Conservation (phyloP, 306 rosid species). For the Cucumis melo region DNA sequence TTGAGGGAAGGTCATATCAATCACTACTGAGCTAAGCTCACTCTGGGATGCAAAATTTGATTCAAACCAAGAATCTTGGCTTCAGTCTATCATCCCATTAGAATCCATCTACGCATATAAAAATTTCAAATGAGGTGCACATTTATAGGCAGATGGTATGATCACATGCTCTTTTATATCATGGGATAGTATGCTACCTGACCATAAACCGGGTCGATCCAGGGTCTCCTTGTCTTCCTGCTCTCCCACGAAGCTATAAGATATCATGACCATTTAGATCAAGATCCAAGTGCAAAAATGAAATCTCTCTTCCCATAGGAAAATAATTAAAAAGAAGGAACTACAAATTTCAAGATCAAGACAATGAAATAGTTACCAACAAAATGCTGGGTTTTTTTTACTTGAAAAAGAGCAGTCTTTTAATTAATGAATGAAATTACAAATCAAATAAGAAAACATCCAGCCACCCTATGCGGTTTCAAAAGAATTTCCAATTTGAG, state of each 20-base stretch:
- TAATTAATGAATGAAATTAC: too few species aligned
- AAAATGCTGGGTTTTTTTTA: not conserved
- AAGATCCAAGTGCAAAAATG: slow-evolving; percentile 9
- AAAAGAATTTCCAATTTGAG: not conserved
- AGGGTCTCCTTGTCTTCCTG: slow-evolving; percentile 98
- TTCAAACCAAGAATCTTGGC: not conserved
- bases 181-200: slow-evolving; percentile 40
- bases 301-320: not conserved
- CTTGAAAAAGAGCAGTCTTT: too few species aligned
- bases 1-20: too few species aligned
- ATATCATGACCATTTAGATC: slow-evolving; percentile 10
- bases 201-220: slow-evolving; percentile 98
- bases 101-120: not conserved
- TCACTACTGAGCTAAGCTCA: too few species aligned
- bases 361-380: not conserved
- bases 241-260: slow-evolving; percentile 92
- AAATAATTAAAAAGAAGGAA: not conserved
- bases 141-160: not conserved
- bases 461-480: not conserved
- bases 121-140: not conserved
- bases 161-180: not conserved
- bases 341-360: not conserved
- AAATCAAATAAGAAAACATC: not conserved
- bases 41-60: not conserved
- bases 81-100: too few species aligned